phyloP scores from a whole-genome alignment of 495 filamentous ascomycete species.

The Podospora anserina region DNA sequence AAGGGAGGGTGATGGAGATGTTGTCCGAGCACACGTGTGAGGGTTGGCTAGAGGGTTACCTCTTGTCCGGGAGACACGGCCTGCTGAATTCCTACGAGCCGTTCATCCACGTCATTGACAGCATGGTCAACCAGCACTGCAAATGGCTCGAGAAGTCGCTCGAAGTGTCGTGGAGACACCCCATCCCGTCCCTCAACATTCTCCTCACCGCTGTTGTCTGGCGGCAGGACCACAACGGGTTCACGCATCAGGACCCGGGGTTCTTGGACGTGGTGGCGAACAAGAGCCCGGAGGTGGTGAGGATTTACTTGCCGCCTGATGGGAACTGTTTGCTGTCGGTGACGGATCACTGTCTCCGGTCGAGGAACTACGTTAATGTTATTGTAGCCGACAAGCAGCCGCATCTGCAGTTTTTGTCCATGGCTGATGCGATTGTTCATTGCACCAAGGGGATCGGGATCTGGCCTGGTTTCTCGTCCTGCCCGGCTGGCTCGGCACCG shows the following conservation, averaged over 20 bases:
- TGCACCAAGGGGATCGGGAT: conserved; percentile 64
- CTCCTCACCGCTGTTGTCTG: conserved; percentile 71
- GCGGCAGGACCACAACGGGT: conserved; percentile 77
- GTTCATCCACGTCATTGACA: conserved; percentile 75
- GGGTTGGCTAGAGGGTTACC: conserved; percentile 73
- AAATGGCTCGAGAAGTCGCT: conserved; percentile 76
- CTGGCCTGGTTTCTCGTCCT: conserved; percentile 47
- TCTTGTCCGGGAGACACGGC: conserved; percentile 67
- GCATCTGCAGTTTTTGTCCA: conserved; percentile 66
- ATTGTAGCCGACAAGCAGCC: conserved; percentile 73
- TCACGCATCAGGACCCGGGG: conserved; percentile 74
- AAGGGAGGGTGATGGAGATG: conserved; percentile 74
- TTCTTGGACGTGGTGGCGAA: conserved; percentile 74
- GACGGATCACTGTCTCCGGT: conserved; percentile 66
- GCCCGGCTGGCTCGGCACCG: conserved; percentile 57
- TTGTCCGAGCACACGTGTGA: conserved; percentile 72
- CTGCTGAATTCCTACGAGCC: conserved; percentile 75
- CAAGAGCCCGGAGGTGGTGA: conserved; percentile 70
- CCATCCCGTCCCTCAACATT: conserved; percentile 68
- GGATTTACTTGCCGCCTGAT: conserved; percentile 73
- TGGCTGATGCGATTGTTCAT: conserved; percentile 64
- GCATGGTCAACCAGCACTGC: conserved; percentile 75
- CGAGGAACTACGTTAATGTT: conserved; percentile 72
- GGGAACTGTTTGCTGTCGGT: conserved; percentile 68
- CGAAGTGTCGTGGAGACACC: conserved; percentile 67